Conservation (phyloP, 805 yeast genomes). For the Pachysolen tannophilus region DNA sequence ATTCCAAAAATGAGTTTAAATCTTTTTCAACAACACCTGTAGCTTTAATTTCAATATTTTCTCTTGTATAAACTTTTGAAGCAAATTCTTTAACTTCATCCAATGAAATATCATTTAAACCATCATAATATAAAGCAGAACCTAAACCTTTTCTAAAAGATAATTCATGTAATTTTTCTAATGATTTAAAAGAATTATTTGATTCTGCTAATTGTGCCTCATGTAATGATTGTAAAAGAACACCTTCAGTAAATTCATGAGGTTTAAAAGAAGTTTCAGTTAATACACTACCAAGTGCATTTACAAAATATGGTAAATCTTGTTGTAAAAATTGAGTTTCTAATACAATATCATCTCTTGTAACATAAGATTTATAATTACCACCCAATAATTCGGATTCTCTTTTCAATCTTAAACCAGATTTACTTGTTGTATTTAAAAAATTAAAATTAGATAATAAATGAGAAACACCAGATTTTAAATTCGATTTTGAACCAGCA, state of each 20-base stretch:
- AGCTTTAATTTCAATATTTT: slow-evolving; percentile 65
- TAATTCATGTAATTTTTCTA: slow-evolving; percentile 70
- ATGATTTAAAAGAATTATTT: slow-evolving; percentile 50
- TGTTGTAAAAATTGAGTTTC: slow-evolving; percentile 78
- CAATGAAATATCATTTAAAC: slow-evolving; percentile 43
- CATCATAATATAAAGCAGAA: slow-evolving; percentile 70
- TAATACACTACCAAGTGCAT: slow-evolving; percentile 69
- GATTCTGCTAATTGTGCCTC: slow-evolving; percentile 48
- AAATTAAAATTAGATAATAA: slow-evolving; percentile 77
- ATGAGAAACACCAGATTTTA: slow-evolving; percentile 78
- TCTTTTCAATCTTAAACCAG: slow-evolving; percentile 89
- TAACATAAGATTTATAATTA: slow-evolving; percentile 53
- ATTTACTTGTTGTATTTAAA: slow-evolving; percentile 72
- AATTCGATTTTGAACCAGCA: slow-evolving; percentile 73
- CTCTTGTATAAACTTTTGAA: slow-evolving; percentile 54
- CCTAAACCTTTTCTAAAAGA: slow-evolving; percentile 88
- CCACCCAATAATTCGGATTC: slow-evolving; percentile 95
- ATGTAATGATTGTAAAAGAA: slow-evolving; percentile 65
- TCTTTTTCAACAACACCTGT: slow-evolving; percentile 69
- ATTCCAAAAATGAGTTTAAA: slow-evolving; percentile 56
- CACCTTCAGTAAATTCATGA: slow-evolving; percentile 78
- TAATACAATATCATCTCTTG: slow-evolving; percentile 80
- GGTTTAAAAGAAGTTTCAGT: slow-evolving; percentile 68
- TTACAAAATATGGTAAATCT: slow-evolving; percentile 87
- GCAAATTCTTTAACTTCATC: slow-evolving; percentile 67